phyloP scores from a whole-genome alignment of 2,329 filamentous ascomycete genomes.

The Thermochaetoides dissita region DNA sequence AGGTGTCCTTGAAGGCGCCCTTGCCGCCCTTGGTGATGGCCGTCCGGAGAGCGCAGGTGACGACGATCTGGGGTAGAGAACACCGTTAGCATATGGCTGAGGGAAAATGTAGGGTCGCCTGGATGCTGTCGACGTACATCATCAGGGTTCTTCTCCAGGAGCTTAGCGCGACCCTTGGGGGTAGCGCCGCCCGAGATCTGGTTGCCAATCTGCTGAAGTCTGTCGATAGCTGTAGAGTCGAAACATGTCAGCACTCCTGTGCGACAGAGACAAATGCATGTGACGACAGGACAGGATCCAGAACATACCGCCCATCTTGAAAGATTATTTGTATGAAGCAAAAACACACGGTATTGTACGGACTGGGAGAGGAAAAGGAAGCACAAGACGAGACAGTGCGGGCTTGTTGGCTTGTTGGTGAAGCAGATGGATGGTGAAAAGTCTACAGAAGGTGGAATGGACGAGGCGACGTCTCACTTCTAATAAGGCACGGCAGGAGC shows the following conservation, averaged over 20 bases:
- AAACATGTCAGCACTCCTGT: slow-evolving; percentile 3
- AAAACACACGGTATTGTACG: no score
- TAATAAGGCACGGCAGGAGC: no score
- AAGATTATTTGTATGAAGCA: neutral
- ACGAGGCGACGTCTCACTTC: neutral
- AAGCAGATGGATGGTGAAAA: neutral
- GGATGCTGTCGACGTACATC: slow-evolving; percentile 36
- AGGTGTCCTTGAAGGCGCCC: slow-evolving; percentile 91
- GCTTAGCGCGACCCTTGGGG: slow-evolving; percentile 35
- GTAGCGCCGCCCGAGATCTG: slow-evolving; percentile 35
- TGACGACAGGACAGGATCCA: neutral
- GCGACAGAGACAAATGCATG: neutral
- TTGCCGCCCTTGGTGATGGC: slow-evolving; percentile 87
- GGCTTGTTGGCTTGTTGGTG: neutral
- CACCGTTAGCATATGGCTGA: slow-evolving; percentile 13
- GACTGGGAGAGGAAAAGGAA: neutral
- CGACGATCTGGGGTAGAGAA: slow-evolving; percentile 49
- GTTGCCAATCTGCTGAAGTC: slow-evolving; percentile 46
- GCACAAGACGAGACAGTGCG: neutral
- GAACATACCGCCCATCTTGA: slow-evolving; percentile 15
- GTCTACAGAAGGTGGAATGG: neutral
- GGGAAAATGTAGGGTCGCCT: neutral
- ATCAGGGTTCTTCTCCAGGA: slow-evolving; percentile 53
- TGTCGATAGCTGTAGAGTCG: slow-evolving; percentile 33
- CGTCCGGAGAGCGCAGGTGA: slow-evolving; percentile 83